Base-by-base conservation (phyloP, 2,329 filamentous ascomycete genomes). In the Trichoderma afroharzianum region DNA sequence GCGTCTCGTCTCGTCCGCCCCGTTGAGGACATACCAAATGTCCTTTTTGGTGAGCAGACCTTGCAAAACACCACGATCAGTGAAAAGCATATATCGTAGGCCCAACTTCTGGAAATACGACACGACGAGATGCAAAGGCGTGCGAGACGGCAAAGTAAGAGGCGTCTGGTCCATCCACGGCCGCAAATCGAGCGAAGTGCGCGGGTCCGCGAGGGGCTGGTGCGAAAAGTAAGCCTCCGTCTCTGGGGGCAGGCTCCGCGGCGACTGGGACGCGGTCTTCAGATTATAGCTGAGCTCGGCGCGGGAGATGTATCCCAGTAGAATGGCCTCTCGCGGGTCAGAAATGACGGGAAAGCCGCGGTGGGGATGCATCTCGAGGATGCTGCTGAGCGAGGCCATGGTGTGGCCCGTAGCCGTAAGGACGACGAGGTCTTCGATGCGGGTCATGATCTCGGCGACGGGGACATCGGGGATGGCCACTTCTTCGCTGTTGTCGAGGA, bases 111-210 rank as follows among this genome's bases (percentile, higher is more conserved):
- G 94, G 82, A 99, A 98, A 87, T 99, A 97, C 71, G 88, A 91
- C 28, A 97, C 91, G 4, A 93, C 93, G n/a, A 98, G 88, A 79
- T 95, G 91, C 72, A 99, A 89, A 72, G 87, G 91, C 18, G 91
- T 90, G 74, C 90, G 88, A 26, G 90, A 90, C 55, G 94, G 93
- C 21, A 98, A 86, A 0, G 96, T 98, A 61, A 99, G 92, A 0
- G 96, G 96, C 0, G 96, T 99, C 81, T 98, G 95, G 81, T 99
- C 96, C 94, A 99, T 98, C 96, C 96, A 99, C 3, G 95, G 95
- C 8, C 95, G 87, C 12, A 99, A 87, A 81, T 99, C 96, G 50
- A 99, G 89, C 1, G 92, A 94, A 18, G 89, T 87, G 24, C 87
- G 85, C 0, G 93, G 92, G 77, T 97, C 93, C 1, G 92, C 91